Base-by-base conservation (phyloP, 1,284 basidiomycete species). In the Somion occarium region DNA sequence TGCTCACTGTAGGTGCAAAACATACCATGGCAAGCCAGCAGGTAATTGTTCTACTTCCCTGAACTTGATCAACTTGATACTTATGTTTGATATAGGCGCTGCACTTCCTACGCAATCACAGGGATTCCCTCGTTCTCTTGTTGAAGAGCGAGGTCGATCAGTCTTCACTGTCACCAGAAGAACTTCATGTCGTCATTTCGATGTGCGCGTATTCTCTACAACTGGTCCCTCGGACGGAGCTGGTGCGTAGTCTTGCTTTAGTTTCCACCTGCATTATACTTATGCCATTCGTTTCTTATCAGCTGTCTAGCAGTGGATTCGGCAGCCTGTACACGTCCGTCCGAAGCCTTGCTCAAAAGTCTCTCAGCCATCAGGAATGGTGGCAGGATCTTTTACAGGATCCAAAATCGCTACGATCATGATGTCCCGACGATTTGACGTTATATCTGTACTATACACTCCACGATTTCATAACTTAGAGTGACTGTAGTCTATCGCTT, bases 91-190 rank as follows among this genome's bases (percentile, higher is more conserved):
- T 50, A 27, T 39, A 93, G 85, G 85, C 84, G 4, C 65, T 89
- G 38, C 82, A 88, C 34, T 90, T 96, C 66, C 60, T 95, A 26
- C 77, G 82, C 5, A 82, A 76, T 44, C 93, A 95, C 61, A 78
- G 86, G 44, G 86, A 93, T 49, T 93, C 90, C 1, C 76, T 93
- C 51, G 74, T 88, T 24, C 84, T 91, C 51, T 74, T 92, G 30
- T 76, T 96, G 1, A 88, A 88, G 61, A 85, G 83, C 50, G 83
- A 90, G 38, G 70, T 76, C 5, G 78, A 82, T 18, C 75, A 81
- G 44, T 73, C 82, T n/a, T 78, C 84, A 1, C 62, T 90, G 15
- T 74, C 83, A 7, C 69, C 94, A 12, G 82, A 89, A 57, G 89
- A 94, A 64, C 77, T 91, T 5, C 81, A 88, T 52, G 71, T 94